Evolutionary conservation across 2,329 filamentous ascomycete species (phyloP), one percentile per base, ranked within the genome.

Genomic region (Neopestalotiopsis sp.): DNA sequence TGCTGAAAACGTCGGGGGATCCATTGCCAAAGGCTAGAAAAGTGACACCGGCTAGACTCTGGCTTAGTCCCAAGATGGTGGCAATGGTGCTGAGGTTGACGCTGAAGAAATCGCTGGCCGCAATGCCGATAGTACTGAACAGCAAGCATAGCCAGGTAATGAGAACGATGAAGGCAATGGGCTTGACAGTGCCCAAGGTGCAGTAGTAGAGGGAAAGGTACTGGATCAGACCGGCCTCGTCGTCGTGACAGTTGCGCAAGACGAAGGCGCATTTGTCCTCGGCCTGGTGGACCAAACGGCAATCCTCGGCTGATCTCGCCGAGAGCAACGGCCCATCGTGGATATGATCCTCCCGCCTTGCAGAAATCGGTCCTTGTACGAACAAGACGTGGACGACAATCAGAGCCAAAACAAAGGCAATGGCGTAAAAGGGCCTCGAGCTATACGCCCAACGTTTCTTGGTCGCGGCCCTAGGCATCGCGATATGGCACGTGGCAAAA

Each of bases 41-140:
- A 0, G 96, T 99, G 34, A 99, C 97, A 45, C 96, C 96, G 0
- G 96, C 94, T 81, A 99, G 87, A 79, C 94, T 98, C 83, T 99
- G 95, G 79, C 95, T 98, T 84, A 99, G 91, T 24, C 95, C 95
- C 34, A 98, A 86, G 66, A 98, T 90, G 68, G 88, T 91, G 28
- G 96, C 91, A 74, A 99, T 96, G 13, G 96, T 98, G 80, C 93
- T 96, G 42, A 99, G 87, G 77, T 99, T 97, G 82, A 98, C 90
- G 81, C 95, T 98, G 82, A 99, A 96, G 84, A 99, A 99, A 82
- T 99, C 96, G 81, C 94, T 98, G 28, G 96, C 96, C 14, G 96
- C 96, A 72, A 99, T 98, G 69, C 96, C 96, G 72, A 99, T 98
- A 14, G 96, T 98, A 74, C 93, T 95, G 82, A 99, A 99, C 7